Evolutionary conservation across 108 stramenopile species (phyloP).

Genomic region (Mediolabrus comicus): DNA sequence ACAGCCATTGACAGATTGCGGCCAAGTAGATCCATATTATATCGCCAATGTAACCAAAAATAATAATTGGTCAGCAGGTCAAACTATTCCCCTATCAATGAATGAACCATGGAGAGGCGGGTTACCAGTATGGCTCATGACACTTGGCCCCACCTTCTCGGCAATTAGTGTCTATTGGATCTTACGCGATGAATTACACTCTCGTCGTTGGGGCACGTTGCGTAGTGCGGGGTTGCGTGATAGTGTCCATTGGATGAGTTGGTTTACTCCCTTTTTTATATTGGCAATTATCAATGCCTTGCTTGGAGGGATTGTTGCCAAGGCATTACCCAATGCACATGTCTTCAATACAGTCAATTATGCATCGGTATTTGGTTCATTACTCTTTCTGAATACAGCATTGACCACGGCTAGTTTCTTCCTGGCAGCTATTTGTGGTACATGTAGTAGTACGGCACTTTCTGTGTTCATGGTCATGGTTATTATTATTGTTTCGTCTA

Average conservation of each 20-base stretch:
- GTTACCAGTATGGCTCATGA: constrained; percentile 45
- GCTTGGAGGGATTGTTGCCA: constrained; percentile 32
- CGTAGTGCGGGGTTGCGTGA: constrained; percentile 39
- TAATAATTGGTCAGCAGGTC: not conserved
- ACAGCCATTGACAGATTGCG: constrained; percentile 44
- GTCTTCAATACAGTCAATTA: constrained; percentile 34
- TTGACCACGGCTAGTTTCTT: constrained; percentile 47
- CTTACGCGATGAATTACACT: constrained; percentile 43
- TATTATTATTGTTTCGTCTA: constrained; percentile 25
- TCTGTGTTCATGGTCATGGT: constrained; percentile 31
- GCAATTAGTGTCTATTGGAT: constrained; percentile 45
- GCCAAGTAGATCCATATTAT: constrained; percentile 36
- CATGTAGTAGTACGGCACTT: constrained; percentile 8
- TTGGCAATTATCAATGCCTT: constrained; percentile 36
- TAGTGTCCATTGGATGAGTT: constrained; percentile 46
- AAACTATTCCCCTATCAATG: constrained; percentile 31
- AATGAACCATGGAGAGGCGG: constrained; percentile 50
- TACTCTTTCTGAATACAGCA: constrained; percentile 49
- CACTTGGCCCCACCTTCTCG: constrained; percentile 42
- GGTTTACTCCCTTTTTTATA: constrained; percentile 41
- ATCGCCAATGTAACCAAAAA: not conserved
- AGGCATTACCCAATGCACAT: constrained; percentile 26
- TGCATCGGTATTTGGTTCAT: constrained; percentile 32
- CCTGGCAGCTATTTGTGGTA: constrained; percentile 47
- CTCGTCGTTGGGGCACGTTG: constrained; percentile 44